Base-by-base conservation (phyloP, 345 rosid species). In the Hibiscus syriacus region DNA sequence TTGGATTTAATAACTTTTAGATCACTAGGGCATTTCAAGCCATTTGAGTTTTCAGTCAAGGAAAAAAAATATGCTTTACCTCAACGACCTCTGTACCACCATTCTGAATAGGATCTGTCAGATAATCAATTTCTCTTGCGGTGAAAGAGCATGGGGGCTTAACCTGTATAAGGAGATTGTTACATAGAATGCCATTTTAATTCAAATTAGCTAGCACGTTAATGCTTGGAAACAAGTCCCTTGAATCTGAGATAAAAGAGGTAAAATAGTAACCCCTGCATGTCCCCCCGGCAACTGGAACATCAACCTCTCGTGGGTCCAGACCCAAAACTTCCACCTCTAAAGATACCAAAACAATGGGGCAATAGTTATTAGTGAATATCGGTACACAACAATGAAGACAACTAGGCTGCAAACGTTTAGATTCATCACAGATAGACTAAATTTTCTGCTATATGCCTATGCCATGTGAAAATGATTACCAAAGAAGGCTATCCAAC, bases 81-180 rank as follows among this genome's bases (percentile, higher is more conserved):
- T 90, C 96, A 11, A 90, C 99, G 69, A 94, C 96, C 77, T 94
- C 97, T 64, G 95, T 94, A 41, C 99, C 99, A 58, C 99, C 99
- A 56, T 94, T 94, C 76, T 94, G 97, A 74, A 94, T 91, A 59
- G 96, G 99, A 77, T 81, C 73, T 2, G 96, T 94, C 78, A 94
- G 80, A 80, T 86, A 85, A 23, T 87, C 92, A 3, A 86, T 82
- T 82, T 94, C 99, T 56, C 83, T 80, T 25, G 78, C 85, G 30
- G 87, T 89, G 81, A 90, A 91, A 5, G 91, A 78, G 76, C 87
- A 82, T 38, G 92, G 74, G 62, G 96, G 97, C 79, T 84, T 90
- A 72, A 89, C 89, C 99, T 93, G 75, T 62, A 74, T 30, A 68
- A 56, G 8, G 38, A 11, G 20, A 45, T 41, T 17, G 53, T 32